Evolutionary conservation across 129 eudicot genomes (phyloP), one percentile per base, ranked within the genome.

Genomic region (Pseudognaphalium luteoalbum): DNA sequence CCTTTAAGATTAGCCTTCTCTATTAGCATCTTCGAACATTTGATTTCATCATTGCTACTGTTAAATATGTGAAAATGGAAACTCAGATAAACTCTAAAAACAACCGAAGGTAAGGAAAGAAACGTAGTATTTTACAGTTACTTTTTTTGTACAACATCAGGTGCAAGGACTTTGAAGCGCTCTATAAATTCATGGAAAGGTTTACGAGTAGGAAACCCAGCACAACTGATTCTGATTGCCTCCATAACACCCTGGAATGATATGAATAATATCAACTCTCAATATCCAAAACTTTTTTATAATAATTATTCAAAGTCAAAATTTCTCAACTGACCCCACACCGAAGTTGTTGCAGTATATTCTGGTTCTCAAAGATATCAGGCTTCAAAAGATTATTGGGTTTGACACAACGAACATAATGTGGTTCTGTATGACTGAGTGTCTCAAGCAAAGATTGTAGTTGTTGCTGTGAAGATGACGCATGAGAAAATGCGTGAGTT

Each of bases 181-280:
- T 78, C 79, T 34, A 83, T 47, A 77, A 94, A 94, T 80, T 94
- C 98, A 22, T 71, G 73, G 76, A 86, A 94, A 11, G 91, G 28
- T 78, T 84, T 94, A 72, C 96, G 85, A 7, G 98, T 94, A 73
- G 98, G 98, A 84, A 79, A 94, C 68, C 98, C 98, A 42, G 98
- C 96, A 79, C 88, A 82, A 81, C 98, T 94, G 32, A 94, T 94
- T 81, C 98, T 84, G 73, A 94, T 94, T 72, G 98, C 98, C 82
- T 94, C 98, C 96, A 94, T 77, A 58, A 94, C 97, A 41, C 98
- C 98, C 98, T 94, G 86, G 21, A 81, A 75, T 51, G 39, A 73
- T 72, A 72, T 44, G 28, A 58, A 19, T 59, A 68, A 28, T 71
- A 37, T 47, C 7, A 19, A 19, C 47, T 30, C 25, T 72, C 66